Evolutionary conservation across 2,329 filamentous ascomycete genomes (phyloP).

Genomic region (Fusarium pseudocircinatum): DNA sequence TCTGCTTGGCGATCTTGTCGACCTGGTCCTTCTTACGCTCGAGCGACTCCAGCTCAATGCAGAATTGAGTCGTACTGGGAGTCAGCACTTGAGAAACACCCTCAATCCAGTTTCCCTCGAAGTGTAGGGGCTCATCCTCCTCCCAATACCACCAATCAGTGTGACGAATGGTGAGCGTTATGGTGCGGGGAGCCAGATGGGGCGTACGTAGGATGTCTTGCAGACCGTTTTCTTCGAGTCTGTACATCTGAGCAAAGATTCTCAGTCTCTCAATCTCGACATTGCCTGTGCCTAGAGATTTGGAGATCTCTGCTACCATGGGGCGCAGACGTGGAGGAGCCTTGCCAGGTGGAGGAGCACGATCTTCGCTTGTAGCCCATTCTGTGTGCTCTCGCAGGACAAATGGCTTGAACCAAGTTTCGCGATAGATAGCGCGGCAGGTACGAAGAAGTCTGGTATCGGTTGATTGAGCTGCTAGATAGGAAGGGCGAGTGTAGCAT

Average conservation of each 20-base stretch:
- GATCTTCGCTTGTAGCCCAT: slow-evolving; percentile 47
- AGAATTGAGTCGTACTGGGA: slow-evolving; percentile 50
- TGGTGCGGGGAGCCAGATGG: slow-evolving; percentile 46
- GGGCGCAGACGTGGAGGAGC: background rate
- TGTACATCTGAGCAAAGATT: slow-evolving; percentile 56
- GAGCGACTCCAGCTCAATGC: slow-evolving; percentile 59
- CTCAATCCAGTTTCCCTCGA: slow-evolving; percentile 52
- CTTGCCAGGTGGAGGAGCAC: slow-evolving; percentile 43
- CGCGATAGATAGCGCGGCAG: slow-evolving; percentile 54
- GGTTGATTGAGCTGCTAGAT: slow-evolving; percentile 49
- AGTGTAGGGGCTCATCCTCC: slow-evolving; percentile 42
- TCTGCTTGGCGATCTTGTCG: slow-evolving; percentile 51
- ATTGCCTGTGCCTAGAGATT: slow-evolving; percentile 26
- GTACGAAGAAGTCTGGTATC: slow-evolving; percentile 53
- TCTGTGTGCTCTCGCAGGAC: slow-evolving; percentile 51
- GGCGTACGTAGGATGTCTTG: slow-evolving; percentile 39
- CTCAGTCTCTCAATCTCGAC: slow-evolving; percentile 48
- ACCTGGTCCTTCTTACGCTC: slow-evolving; percentile 57
- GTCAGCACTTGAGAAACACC: slow-evolving; percentile 39
- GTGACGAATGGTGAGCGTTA: slow-evolving; percentile 60
- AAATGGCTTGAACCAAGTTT: slow-evolving; percentile 56
- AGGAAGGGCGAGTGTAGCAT: slow-evolving; percentile 54
- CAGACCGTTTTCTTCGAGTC: slow-evolving; percentile 47
- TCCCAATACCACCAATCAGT: slow-evolving; percentile 49
- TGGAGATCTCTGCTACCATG: slow-evolving; percentile 29